Evolutionary conservation across 2,329 filamentous ascomycete genomes (phyloP).

Genomic region (Nannizziopsis arthrosporioides): DNA sequence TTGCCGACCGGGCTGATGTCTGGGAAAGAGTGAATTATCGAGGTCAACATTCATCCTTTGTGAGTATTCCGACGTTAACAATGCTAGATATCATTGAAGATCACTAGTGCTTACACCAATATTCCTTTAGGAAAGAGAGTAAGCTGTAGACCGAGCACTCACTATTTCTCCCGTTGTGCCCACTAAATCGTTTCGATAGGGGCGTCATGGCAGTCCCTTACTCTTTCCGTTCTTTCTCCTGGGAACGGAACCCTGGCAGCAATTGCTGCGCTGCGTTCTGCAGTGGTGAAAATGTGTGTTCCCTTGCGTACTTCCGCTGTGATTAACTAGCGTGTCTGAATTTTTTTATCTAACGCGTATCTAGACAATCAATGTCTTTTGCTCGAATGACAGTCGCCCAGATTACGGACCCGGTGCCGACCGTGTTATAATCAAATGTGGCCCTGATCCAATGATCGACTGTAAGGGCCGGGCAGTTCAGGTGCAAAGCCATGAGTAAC

Average conservation of each 20-base stretch:
- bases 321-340: not conserved
- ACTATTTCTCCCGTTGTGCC: not conserved
- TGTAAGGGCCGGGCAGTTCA: not conserved
- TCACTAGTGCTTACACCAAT: not conserved
- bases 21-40: constrained; percentile 3
- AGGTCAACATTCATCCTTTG: not conserved
- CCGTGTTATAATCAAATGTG: constrained; percentile 7
- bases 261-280: constrained; percentile 9
- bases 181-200: not conserved
- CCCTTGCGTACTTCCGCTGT: not conserved
- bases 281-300: constrained; percentile 4
- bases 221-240: constrained; percentile 2
- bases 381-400: not conserved
- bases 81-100: not conserved
- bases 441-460: constrained; percentile 1
- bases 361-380: constrained; percentile 1
- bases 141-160: not conserved
- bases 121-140: not conserved
- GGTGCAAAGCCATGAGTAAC: not conserved
- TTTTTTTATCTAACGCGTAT: not conserved
- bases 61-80: not conserved
- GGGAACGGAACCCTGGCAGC: not conserved
- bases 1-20: constrained; percentile 2
- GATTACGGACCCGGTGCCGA: constrained; percentile 6
- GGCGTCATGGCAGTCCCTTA: not conserved